Conservation (phyloP, 331 rosid species). For the Pyracantha coccinea region DNA sequence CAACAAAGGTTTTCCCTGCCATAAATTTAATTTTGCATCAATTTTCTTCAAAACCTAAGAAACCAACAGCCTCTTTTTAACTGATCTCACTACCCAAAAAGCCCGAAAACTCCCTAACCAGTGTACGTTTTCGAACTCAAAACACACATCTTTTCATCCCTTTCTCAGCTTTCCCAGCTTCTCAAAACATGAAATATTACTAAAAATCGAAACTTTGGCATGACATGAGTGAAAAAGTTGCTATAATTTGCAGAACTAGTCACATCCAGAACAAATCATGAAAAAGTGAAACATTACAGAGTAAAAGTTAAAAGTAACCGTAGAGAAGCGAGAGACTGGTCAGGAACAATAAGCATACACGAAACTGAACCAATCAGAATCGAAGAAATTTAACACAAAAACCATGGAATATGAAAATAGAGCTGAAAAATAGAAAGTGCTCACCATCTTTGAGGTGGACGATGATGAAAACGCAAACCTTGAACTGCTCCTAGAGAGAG, state of each 20-base stretch:
- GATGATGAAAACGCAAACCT: neutral
- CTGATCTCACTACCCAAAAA: neutral
- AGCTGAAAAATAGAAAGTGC: slow-evolving; percentile 1
- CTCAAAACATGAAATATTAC: neutral
- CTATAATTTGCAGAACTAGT: neutral
- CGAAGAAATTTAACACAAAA: neutral
- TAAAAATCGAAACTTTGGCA: neutral
- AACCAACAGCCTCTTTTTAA: neutral
- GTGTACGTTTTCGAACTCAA: neutral
- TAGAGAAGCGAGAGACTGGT: neutral
- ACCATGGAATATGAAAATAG: neutral
- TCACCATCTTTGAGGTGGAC: slow-evolving; percentile 20
- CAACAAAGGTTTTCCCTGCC: neutral
- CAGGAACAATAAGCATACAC: neutral
- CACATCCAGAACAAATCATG: neutral
- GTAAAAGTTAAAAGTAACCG: neutral
- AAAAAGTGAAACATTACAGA: neutral
- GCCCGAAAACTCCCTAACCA: neutral
- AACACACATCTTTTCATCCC: neutral
- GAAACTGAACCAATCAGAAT: neutral
- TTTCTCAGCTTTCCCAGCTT: neutral
- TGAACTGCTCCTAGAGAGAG: slow-evolving; percentile 16
- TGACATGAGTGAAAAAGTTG: neutral
- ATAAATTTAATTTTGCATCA: neutral
- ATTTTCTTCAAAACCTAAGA: neutral